These are phyloP conservation scores for Kodamaea jinghongensis DNA, from an alignment of 805 yeast species.

Conservation along the genomic window DNA sequence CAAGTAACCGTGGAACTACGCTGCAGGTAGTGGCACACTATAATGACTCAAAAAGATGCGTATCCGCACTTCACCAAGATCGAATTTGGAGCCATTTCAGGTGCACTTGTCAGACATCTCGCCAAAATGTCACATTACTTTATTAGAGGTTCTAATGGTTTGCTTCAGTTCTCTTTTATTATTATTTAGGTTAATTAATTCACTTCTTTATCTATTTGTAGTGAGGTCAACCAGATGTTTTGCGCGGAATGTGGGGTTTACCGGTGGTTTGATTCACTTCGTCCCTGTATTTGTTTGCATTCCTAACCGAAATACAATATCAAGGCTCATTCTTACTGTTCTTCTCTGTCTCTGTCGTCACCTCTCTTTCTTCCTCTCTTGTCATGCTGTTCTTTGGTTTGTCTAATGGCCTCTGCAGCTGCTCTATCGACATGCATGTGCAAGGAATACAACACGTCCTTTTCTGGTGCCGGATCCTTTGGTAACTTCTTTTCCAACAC, in stretches of 20 bases:
- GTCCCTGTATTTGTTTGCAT: too few species aligned
- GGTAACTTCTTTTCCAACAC: slow-evolving; percentile 81
- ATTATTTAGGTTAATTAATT: too few species aligned
- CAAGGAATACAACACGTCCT: slow-evolving; percentile 69
- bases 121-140: too few species aligned
- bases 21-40: too few species aligned
- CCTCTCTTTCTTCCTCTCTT: slow-evolving; percentile 33
- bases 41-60: too few species aligned
- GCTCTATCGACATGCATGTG: slow-evolving; percentile 91
- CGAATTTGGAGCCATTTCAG: too few species aligned
- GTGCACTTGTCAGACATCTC: too few species aligned
- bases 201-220: too few species aligned
- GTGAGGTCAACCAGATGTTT: background rate
- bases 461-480: slow-evolving; percentile 73
- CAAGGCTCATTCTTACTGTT: slow-evolving; percentile 17
- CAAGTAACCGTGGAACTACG: too few species aligned
- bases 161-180: too few species aligned
- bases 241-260: background rate
- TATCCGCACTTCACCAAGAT: too few species aligned
- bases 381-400: slow-evolving; percentile 65
- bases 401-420: slow-evolving; percentile 81
- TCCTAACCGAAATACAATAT: background rate
- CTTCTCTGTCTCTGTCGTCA: slow-evolving; percentile 38
- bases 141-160: too few species aligned
- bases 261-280: background rate